Evolutionary conservation across 495 filamentous ascomycete species (phyloP).

Genomic region (Tirmania nivea): DNA sequence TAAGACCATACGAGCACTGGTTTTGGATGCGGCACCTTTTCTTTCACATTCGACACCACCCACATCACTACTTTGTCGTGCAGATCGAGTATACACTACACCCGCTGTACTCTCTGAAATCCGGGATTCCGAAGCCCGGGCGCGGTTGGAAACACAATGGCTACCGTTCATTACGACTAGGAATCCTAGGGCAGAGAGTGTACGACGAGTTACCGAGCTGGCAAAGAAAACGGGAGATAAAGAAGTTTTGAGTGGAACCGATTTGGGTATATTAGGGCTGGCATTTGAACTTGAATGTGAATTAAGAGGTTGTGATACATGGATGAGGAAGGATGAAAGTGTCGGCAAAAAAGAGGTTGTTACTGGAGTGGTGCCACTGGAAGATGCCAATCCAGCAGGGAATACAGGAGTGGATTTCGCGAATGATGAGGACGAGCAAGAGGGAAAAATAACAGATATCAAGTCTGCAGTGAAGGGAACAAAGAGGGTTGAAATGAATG

Average conservation of each 20-base stretch:
- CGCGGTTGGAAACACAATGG: slow-evolving; percentile 58
- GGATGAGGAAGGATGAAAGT: slow-evolving; percentile 4
- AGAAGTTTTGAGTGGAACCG: slow-evolving; percentile 61
- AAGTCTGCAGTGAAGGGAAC: slow-evolving; percentile 3
- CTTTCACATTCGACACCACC: slow-evolving; percentile 36
- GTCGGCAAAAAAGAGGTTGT: background rate
- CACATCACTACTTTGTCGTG: slow-evolving; percentile 37
- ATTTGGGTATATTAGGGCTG: slow-evolving; percentile 73
- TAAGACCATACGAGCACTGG: slow-evolving; percentile 63
- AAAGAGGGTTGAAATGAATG: slow-evolving; percentile 3
- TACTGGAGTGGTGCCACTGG: background rate
- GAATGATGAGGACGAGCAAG: slow-evolving; percentile 3
- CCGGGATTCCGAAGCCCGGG: slow-evolving; percentile 57
- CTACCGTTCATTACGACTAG: slow-evolving; percentile 64
- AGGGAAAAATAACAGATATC: background rate
- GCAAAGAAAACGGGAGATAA: slow-evolving; percentile 77
- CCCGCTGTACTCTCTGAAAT: slow-evolving; percentile 79
- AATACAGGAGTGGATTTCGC: slow-evolving; percentile 3
- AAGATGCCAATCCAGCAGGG: slow-evolving; percentile 1
- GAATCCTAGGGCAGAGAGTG: slow-evolving; percentile 46
- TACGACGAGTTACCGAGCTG: slow-evolving; percentile 64
- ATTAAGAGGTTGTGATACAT: background rate
- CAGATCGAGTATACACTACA: slow-evolving; percentile 61
- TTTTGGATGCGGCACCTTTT: slow-evolving; percentile 80
- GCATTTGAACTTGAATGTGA: slow-evolving; percentile 49